These are phyloP conservation scores for Russula virescens DNA, from an alignment of 768 basidiomycete genomes.

Conservation along the genomic window DNA sequence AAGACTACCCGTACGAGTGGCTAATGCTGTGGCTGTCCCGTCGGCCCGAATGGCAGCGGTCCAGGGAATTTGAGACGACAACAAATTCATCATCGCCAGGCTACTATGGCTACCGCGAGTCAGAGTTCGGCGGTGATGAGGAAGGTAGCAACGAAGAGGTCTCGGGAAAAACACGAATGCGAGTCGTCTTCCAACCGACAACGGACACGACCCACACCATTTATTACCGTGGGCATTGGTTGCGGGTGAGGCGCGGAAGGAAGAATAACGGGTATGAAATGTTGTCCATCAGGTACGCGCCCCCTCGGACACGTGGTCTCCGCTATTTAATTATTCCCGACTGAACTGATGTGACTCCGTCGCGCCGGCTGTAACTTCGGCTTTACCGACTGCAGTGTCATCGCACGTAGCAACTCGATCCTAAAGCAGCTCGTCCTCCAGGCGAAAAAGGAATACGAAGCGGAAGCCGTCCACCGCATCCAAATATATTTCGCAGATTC, in stretches of 20 bases:
- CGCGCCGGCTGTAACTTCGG: neutral
- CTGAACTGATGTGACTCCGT: neutral
- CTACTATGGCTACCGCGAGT: conserved; percentile 39
- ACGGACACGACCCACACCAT: conserved; percentile 86
- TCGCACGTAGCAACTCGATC: conserved; percentile 76
- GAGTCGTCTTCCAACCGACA: conserved; percentile 85
- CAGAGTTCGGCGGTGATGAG: conserved; percentile 51
- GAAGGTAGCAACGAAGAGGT: conserved; percentile 44
- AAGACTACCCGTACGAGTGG: conserved; percentile 89
- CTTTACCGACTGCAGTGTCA: conserved; percentile 47
- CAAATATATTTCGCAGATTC: conserved; percentile 89
- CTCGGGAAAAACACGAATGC: conserved; percentile 64
- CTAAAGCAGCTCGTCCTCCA: conserved; percentile 86
- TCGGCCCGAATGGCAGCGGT: conserved; percentile 83
- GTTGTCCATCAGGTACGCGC: conserved; percentile 62
- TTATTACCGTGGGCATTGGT: conserved; percentile 80
- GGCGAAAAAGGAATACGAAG: conserved; percentile 86
- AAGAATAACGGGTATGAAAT: conserved; percentile 71
- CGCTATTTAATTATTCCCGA: neutral
- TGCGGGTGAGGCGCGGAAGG: conserved; percentile 64
- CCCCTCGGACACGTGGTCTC: conserved; percentile 8
- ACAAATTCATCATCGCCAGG: conserved; percentile 66
- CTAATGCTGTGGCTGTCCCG: conserved; percentile 87
- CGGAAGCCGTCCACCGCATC: conserved; percentile 79
- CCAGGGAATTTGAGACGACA: conserved; percentile 84